Evolutionary conservation across 1,139 yeast genomes (phyloP).

Genomic region (Blastobotrys raffinosifermentans): DNA sequence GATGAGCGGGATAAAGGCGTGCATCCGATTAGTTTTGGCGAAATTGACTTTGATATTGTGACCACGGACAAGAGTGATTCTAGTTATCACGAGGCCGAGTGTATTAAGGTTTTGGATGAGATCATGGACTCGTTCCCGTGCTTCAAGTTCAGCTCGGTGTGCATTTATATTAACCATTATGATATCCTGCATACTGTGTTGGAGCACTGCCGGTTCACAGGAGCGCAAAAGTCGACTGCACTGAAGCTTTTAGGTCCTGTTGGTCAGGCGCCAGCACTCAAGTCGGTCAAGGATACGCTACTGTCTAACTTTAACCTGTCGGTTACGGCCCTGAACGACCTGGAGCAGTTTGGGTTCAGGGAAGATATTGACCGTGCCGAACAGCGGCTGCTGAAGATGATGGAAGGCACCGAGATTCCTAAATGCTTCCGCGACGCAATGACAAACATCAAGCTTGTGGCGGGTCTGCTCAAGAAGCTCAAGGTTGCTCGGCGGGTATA

Average conservation of each 20-base stretch:
- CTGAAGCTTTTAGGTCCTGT: slow-evolving; percentile 67
- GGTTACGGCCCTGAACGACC: slow-evolving; percentile 73
- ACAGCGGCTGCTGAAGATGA: slow-evolving; percentile 54
- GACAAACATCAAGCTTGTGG: slow-evolving; percentile 51
- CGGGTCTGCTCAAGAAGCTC: slow-evolving; percentile 48
- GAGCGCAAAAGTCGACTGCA: slow-evolving; percentile 62
- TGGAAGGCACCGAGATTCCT: slow-evolving; percentile 70
- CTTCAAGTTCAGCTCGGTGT: slow-evolving; percentile 48
- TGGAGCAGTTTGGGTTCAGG: slow-evolving; percentile 73
- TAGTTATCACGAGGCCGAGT: slow-evolving; percentile 75
- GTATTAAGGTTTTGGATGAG: slow-evolving; percentile 75
- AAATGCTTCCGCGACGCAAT: slow-evolving; percentile 58
- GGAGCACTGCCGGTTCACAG: slow-evolving; percentile 71
- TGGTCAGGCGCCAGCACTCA: slow-evolving; percentile 62
- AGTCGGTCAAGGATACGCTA: slow-evolving; percentile 59
- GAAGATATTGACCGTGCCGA: slow-evolving; percentile 61
- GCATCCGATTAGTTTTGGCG: slow-evolving; percentile 73
- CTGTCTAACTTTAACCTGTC: slow-evolving; percentile 70
- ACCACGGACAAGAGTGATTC: slow-evolving; percentile 34
- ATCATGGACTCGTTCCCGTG: slow-evolving; percentile 60
- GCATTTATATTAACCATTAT: slow-evolving; percentile 68
- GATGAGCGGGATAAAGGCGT: slow-evolving; percentile 49
- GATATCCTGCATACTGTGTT: slow-evolving; percentile 70
- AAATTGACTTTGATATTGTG: slow-evolving; percentile 80
- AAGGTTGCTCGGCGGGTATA: slow-evolving; percentile 50